Conservation (phyloP, 306 rosid genomes). For the Leucaena leucocephala region DNA sequence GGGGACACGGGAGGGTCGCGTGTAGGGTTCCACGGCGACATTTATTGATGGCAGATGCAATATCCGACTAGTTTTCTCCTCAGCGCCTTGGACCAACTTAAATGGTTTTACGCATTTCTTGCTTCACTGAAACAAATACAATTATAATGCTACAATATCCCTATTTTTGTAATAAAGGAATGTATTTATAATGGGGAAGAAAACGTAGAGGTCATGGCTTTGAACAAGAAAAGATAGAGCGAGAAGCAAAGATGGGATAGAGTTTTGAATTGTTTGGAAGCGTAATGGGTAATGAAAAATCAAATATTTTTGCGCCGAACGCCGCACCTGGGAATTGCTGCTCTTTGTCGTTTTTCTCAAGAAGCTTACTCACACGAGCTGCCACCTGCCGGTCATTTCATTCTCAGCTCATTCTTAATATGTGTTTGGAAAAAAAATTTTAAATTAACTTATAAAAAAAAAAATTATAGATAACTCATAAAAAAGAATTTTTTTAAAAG, state of each 20-base stretch:
- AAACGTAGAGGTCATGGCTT: not conserved
- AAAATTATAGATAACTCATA: too few species aligned
- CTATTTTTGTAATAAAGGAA: not conserved
- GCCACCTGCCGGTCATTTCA: conserved; percentile 42
- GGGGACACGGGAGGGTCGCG: conserved; percentile 49
- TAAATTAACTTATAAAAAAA: too few species aligned
- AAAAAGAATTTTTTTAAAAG: too few species aligned
- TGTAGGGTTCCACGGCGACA: conserved; percentile 63
- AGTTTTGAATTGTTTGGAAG: not conserved
- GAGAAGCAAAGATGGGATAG: too few species aligned
- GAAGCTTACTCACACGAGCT: not conserved
- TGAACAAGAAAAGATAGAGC: not conserved
- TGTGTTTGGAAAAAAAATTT: too few species aligned
- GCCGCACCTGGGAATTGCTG: conserved; percentile 78
- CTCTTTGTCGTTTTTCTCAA: conserved; percentile 52
- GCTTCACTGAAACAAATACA: not conserved
- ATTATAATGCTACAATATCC: not conserved
- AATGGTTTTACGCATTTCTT: not conserved
- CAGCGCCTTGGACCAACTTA: conserved; percentile 23
- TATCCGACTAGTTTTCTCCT: conserved; percentile 24
- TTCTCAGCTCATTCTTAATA: not conserved
- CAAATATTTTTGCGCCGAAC: conserved; percentile 69
- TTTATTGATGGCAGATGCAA: conserved; percentile 40
- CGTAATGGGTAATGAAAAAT: not conserved
- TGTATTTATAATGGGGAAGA: not conserved